Conservation (phyloP, 495 filamentous ascomycete genomes). For the Podospora appendiculata region DNA sequence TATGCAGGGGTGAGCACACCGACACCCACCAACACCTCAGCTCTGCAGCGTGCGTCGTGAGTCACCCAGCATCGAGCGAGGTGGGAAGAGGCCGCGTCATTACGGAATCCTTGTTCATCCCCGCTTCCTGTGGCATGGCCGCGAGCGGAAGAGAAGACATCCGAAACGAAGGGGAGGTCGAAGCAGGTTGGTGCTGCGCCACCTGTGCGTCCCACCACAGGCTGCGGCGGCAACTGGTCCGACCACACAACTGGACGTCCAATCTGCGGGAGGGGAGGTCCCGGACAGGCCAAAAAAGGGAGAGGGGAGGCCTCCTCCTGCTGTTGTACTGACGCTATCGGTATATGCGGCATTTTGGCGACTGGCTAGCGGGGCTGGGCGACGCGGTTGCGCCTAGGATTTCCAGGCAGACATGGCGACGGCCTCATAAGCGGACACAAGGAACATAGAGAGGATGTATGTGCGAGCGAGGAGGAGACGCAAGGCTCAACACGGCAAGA, state of each 20-base stretch:
- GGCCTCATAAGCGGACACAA: background rate
- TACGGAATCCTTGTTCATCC: background rate
- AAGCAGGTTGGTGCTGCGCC: background rate
- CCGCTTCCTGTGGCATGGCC: background rate
- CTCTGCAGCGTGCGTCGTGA: background rate
- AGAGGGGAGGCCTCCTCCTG: background rate
- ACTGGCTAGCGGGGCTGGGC: background rate
- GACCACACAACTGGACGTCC: background rate
- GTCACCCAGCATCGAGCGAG: background rate
- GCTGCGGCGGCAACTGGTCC: background rate
- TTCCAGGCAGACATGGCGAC: background rate
- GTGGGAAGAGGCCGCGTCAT: background rate
- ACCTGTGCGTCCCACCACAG: background rate
- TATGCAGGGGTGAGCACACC: slow-evolving; percentile 1
- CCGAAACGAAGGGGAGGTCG: background rate
- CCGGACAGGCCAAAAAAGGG: too few relatives aligned
- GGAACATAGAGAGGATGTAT: background rate
- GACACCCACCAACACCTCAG: background rate
- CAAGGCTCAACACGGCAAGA: background rate
- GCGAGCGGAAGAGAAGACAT: background rate
- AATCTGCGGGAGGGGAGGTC: background rate
- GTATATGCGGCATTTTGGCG: background rate
- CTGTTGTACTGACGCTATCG: too few relatives aligned
- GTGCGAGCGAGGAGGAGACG: background rate
- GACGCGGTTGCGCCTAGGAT: background rate